Conservation (phyloP, 352 stramenopile genomes). For the Pythium aphanidermatum region DNA sequence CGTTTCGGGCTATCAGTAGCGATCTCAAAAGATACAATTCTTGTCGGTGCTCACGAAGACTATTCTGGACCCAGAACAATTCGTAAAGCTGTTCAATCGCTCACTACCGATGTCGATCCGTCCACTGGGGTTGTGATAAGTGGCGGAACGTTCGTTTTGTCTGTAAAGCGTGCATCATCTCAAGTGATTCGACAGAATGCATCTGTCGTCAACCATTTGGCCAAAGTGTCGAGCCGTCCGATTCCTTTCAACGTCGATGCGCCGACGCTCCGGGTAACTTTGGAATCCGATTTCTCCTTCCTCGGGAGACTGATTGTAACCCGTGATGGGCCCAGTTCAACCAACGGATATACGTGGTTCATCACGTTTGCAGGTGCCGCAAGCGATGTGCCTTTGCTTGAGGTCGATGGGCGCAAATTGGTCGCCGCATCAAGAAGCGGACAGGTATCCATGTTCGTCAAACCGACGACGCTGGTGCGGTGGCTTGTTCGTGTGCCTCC, state of each 20-base stretch:
- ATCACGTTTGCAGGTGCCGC: slow-evolving; percentile 67
- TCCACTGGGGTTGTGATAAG: background rate
- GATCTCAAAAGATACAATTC: slow-evolving; percentile 58
- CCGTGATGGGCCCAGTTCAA: slow-evolving; percentile 41
- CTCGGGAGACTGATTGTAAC: slow-evolving; percentile 67
- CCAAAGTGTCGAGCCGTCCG: slow-evolving; percentile 30
- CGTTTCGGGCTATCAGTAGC: slow-evolving; percentile 69
- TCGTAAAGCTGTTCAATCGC: slow-evolving; percentile 62
- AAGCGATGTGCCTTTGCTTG: slow-evolving; percentile 50
- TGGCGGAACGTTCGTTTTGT: slow-evolving; percentile 46
- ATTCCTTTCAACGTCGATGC: slow-evolving; percentile 52
- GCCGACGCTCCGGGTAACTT: slow-evolving; percentile 30
- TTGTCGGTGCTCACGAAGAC: slow-evolving; percentile 62
- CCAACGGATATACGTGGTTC: slow-evolving; percentile 74
- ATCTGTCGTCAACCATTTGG: slow-evolving; percentile 9
- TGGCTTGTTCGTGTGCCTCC: slow-evolving; percentile 49
- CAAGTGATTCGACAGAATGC: slow-evolving; percentile 6
- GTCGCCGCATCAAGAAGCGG: slow-evolving; percentile 4
- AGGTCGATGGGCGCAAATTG: slow-evolving; percentile 32
- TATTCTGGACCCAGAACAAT: slow-evolving; percentile 53
- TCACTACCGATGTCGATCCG: slow-evolving; percentile 32
- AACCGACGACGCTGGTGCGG: slow-evolving; percentile 18
- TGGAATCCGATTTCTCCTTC: slow-evolving; percentile 64
- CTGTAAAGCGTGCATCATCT: slow-evolving; percentile 27
- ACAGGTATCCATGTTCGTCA: background rate